These are phyloP conservation scores for Trametes coccinea DNA, from an alignment of 768 basidiomycete genomes.

Conservation along the genomic window DNA sequence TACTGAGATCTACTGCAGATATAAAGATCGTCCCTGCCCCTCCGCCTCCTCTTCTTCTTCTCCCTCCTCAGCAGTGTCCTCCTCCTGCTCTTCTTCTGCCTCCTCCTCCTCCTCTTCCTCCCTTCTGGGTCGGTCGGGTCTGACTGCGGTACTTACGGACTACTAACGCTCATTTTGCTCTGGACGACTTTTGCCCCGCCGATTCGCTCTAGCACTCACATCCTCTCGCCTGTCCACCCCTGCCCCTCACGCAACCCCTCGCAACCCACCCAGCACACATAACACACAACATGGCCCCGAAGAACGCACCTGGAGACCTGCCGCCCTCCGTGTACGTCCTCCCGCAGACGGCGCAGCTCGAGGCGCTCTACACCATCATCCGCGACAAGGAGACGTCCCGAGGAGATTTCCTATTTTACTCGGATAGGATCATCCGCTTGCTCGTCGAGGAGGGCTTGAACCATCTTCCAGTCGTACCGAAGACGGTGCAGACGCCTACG, in stretches of 20 bases:
- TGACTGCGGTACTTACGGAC: not conserved
- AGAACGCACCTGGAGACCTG: conserved; percentile 40
- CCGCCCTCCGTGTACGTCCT: conserved; percentile 88
- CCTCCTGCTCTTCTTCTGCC: not conserved
- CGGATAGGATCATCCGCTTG: conserved; percentile 85
- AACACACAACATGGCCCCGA: conserved; percentile 20
- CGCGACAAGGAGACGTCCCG: conserved; percentile 82
- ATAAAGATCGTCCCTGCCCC: conserved; percentile 3
- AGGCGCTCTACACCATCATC: conserved; percentile 95
- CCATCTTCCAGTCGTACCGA: conserved; percentile 74
- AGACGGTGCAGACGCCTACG: conserved; percentile 81
- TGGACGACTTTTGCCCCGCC: not conserved
- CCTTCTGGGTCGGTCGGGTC: not conserved
- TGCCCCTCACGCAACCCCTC: not conserved
- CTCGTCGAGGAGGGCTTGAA: conserved; percentile 88
- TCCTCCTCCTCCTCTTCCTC: not conserved
- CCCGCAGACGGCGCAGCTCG: conserved; percentile 88
- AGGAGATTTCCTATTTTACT: conserved; percentile 96
- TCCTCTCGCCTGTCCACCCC: not conserved
- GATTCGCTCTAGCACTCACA: not conserved
- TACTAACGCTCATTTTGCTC: not conserved
- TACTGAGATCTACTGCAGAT: not conserved
- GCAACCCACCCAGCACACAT: not conserved
- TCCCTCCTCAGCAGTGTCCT: not conserved
- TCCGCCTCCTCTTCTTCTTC: not conserved